Evolutionary conservation across 2,329 filamentous ascomycete genomes (phyloP).

Genomic region (Ceratocystis huliohia): DNA sequence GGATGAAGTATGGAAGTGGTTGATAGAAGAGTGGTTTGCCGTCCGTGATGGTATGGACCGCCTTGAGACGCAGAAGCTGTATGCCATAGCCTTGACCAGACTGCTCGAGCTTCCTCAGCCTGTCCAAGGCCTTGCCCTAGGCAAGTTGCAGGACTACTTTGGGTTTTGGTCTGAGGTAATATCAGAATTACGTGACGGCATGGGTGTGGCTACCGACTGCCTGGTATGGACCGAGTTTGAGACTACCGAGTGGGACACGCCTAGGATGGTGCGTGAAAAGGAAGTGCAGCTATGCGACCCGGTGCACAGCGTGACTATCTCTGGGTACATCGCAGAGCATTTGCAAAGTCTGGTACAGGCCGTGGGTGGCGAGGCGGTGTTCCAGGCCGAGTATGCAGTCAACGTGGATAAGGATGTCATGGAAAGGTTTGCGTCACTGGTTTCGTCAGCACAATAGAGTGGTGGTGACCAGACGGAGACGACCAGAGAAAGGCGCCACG

Average conservation of each 20-base stretch:
- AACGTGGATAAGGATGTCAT: slow-evolving; percentile 66
- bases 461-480: background rate
- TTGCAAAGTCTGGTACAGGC: slow-evolving; percentile 46
- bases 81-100: slow-evolving; percentile 58
- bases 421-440: slow-evolving; percentile 38
- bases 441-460: background rate
- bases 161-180: slow-evolving; percentile 63
- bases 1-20: slow-evolving; percentile 46
- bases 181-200: slow-evolving; percentile 50
- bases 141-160: slow-evolving; percentile 58
- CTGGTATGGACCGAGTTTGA: slow-evolving; percentile 36
- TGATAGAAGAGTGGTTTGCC: slow-evolving; percentile 52
- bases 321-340: slow-evolving; percentile 50
- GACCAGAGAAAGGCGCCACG: background rate
- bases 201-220: slow-evolving; percentile 39
- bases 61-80: slow-evolving; percentile 54
- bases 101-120: slow-evolving; percentile 52
- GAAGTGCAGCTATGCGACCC: slow-evolving; percentile 48
- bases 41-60: slow-evolving; percentile 57
- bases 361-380: slow-evolving; percentile 51
- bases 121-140: slow-evolving; percentile 45
- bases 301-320: slow-evolving; percentile 52
- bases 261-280: slow-evolving; percentile 41
- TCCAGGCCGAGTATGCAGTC: slow-evolving; percentile 55
- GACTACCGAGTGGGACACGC: slow-evolving; percentile 42